phyloP scores from a whole-genome alignment of 768 basidiomycete genomes.

The Russula foetens region DNA sequence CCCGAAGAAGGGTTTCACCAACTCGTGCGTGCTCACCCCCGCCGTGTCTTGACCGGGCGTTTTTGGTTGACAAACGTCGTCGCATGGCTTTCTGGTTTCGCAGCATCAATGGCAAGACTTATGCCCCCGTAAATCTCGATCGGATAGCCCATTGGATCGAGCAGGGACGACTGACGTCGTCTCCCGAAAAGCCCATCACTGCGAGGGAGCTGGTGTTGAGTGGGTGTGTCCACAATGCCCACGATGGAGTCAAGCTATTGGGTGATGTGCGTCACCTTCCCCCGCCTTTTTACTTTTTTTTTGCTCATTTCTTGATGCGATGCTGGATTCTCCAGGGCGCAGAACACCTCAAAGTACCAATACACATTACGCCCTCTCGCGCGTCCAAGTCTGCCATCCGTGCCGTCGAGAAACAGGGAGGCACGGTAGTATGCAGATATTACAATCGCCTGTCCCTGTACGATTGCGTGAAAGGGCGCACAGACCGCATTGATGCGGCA shows the following conservation, averaged over 20 bases:
- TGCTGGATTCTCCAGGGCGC: conserved; percentile 42
- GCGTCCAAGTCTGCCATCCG: conserved; percentile 82
- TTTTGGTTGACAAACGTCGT: not conserved
- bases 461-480: conserved; percentile 65
- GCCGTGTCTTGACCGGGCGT: not conserved
- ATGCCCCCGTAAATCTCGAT: conserved; percentile 80
- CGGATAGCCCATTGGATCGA: conserved; percentile 89
- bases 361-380: conserved; percentile 76
- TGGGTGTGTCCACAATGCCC: conserved; percentile 80
- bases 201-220: conserved; percentile 78
- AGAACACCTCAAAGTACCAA: conserved; percentile 53
- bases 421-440: conserved; percentile 82
- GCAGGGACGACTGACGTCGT: conserved; percentile 69
- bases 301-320: not conserved
- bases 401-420: conserved; percentile 76
- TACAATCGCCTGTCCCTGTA: conserved; percentile 82
- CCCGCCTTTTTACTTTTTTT: not conserved
- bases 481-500: conserved; percentile 63
- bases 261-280: conserved; percentile 51
- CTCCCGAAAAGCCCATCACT: conserved; percentile 78
- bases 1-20: conserved; percentile 92
- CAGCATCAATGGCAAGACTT: conserved; percentile 61
- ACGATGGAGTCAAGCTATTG: conserved; percentile 88
- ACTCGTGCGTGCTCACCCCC: conserved; percentile 54
- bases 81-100: not conserved